Evolutionary conservation across 2,329 filamentous ascomycete genomes (phyloP), one percentile per base, ranked within the genome.

Genomic region (Apiospora koreana): DNA sequence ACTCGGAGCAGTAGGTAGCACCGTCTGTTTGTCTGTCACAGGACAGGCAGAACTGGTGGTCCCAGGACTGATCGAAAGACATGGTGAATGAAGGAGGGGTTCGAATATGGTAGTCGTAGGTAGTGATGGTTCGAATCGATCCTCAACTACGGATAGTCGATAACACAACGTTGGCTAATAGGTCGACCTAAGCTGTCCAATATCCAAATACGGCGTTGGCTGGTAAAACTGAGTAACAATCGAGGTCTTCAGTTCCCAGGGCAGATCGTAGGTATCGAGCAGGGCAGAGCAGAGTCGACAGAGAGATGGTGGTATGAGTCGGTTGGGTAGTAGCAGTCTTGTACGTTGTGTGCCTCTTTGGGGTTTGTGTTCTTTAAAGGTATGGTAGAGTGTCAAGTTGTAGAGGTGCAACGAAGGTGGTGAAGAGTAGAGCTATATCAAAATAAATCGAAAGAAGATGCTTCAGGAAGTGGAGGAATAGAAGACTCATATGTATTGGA

Each of bases 11-110:
- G 87, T 97, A 97, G 74, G 93, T 90, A 72, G 91, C 91, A 70
- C 91, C 91, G 74, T 93, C 89, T 72, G 93, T 94, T 83, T 97
- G 93, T 84, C 92, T 92, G 84, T 98, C 95, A 86, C 95, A 98
- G 85, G 93, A 91, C 77, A 98, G 90, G 87, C 95, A 98, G 88
- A 94, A 97, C 83, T 97, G 92, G 81, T 93, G 93, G 77, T 93
- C 93, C 94, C 95, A 97, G 78, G 77, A 77, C 48, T 85, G 82
- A 75, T 89, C 87, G 79, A 84, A 83, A 80, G 86, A 85, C 86
- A 88, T 89, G 75, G 79, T 83, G 79, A 23, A 28, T 38, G 54
- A 38, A 38, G 54, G 54, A 62, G 54, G 54, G 54, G 54, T 38
- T 54, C 54, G 54, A 38, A 31, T 38, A 18, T 12, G 18, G 31